Conservation (phyloP, 176 grass and related monocot genomes). For the Eleusine coracana region DNA sequence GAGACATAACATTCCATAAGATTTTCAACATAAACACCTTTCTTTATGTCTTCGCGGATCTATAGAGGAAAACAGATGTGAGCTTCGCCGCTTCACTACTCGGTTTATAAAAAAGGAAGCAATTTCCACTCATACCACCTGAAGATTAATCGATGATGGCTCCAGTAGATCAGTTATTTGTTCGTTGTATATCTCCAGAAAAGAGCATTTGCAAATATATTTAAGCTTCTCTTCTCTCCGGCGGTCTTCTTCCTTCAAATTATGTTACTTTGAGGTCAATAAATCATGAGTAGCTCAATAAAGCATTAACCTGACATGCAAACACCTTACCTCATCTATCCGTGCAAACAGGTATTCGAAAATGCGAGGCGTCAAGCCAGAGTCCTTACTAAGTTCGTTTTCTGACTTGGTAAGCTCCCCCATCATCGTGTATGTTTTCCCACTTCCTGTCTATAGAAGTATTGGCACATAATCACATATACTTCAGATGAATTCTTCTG, state of each 20-base stretch:
- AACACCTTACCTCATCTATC: constrained; percentile 73
- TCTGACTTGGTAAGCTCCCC: constrained; percentile 71
- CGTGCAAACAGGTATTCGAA: constrained; percentile 80
- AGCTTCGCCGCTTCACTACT: constrained; percentile 23
- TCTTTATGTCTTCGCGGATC: constrained; percentile 93
- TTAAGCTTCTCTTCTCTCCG: constrained; percentile 66
- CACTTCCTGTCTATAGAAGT: constrained; percentile 74
- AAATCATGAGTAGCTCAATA: background rate
- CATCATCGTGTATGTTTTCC: constrained; percentile 95
- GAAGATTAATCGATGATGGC: constrained; percentile 84
- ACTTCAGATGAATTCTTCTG: constrained; percentile 14
- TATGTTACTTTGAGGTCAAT: constrained; percentile 14
- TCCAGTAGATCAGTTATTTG: constrained; percentile 95
- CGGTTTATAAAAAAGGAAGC: background rate
- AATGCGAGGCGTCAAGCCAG: constrained; percentile 90
- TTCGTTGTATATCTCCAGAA: constrained; percentile 96
- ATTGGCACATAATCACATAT: constrained; percentile 5
- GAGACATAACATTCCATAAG: constrained; percentile 75
- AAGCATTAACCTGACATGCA: constrained; percentile 7
- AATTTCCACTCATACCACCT: constrained; percentile 45
- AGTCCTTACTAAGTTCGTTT: constrained; percentile 52
- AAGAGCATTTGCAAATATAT: constrained; percentile 89
- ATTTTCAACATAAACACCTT: constrained; percentile 93
- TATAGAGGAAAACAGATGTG: constrained; percentile 43
- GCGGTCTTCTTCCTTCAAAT: constrained; percentile 77